Conservation (phyloP, 371 early-diverging fungal species). For the Aphelidium insulamus region DNA sequence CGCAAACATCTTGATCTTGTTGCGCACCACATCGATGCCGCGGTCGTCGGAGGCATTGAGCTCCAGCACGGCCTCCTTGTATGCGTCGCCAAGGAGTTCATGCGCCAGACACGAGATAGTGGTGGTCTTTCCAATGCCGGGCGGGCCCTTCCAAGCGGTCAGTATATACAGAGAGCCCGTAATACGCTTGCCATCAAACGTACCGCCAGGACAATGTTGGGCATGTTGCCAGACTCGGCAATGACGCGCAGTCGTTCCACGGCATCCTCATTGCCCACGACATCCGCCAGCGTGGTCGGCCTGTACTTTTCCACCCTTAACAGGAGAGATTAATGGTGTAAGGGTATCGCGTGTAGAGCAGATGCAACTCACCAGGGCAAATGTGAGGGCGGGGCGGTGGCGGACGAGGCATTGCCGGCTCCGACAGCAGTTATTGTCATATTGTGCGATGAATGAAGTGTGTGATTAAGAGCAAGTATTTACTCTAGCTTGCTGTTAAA, state of each 20-base stretch:
- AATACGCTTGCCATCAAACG: background rate
- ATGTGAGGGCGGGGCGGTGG: too few relatives aligned
- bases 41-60: constrained; percentile 98
- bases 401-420: too few relatives aligned
- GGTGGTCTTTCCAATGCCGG: constrained; percentile 99
- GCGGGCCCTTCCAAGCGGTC: constrained; percentile 41
- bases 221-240: constrained; percentile 79
- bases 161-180: background rate
- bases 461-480: too few relatives aligned
- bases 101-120: constrained; percentile 78
- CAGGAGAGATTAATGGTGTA: background rate
- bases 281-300: constrained; percentile 62
- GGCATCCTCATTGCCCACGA: constrained; percentile 90
- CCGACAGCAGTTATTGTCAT: too few relatives aligned
- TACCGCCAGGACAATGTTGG: constrained; percentile 87
- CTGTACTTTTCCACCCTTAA: constrained; percentile 93
- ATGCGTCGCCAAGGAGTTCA: constrained; percentile 53
- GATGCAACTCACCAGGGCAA: too few relatives aligned
- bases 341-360: too few relatives aligned
- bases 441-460: too few relatives aligned
- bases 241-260: constrained; percentile 68
- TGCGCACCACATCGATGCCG: constrained; percentile 95
- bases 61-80: constrained; percentile 79
- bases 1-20: constrained; percentile 93
- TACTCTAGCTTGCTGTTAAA: too few relatives aligned